Base-by-base conservation (phyloP, 306 rosid species). In the Senna siamea region DNA sequence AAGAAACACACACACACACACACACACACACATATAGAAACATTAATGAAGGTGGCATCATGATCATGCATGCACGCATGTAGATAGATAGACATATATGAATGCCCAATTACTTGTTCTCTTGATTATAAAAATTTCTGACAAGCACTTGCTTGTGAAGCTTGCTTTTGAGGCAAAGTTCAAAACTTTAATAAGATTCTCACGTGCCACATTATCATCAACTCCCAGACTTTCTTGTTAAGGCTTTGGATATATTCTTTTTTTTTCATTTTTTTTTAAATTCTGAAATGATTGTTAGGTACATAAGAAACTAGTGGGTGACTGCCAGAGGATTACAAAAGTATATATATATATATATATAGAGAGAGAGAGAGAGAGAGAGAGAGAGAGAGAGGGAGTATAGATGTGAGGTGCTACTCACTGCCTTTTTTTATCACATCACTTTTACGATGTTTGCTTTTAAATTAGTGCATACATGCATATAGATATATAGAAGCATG, bases 321-420 rank as follows among this genome's bases (percentile, higher is more conserved):
- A 51, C 60, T 70, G 59, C 63, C 67, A 69, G 53, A 74, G 59
- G 80, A 75, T 69, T 10, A 13, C 75, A n/a, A n/a, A n/a, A 63
- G 69, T 58, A 55, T 19, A 22, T 12, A 47, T 51, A 52, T 22
- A 52, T 18, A 8, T 23, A 54, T 13, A 51, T 15, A 69, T 26
- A 17, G n/a, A 73, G 20, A 13, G 77, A 51, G 69, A 52, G 70
- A 70, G 87, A 76, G 84, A 79, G 75, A 59, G 44, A n/a, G n/a
- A 17, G n/a, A 73, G 20, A 13, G 77, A 51, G 69, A 52, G 70
- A 70, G 87, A 76, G 84, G 79, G 75, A 59, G 44, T n/a, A n/a
- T n/a, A n/a, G n/a, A n/a, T n/a, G n/a, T 83, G 77, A 83, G 84
- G 79, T 79, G 77, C 67, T 57, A 34, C 67, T 79, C 79, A 79